A percentile compares a stretch with the other conserved stretches of the same genome.
Conservation (phyloP, 345 rosid genomes). For the Hevea brasiliensis region DNA sequence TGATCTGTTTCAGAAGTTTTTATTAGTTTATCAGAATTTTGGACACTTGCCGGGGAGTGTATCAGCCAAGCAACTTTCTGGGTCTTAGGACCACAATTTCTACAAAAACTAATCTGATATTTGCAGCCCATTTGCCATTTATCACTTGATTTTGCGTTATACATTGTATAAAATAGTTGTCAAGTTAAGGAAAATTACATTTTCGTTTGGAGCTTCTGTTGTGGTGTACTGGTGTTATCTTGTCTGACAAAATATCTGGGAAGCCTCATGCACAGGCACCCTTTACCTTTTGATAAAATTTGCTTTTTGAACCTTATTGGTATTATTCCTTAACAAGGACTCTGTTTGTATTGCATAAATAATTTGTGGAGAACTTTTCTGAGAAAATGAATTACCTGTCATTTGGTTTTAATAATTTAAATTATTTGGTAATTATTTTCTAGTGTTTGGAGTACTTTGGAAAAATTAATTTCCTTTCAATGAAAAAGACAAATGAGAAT, state of each 20-base stretch:
- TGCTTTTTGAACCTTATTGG: neutral
- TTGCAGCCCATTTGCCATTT: neutral
- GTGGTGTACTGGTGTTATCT: neutral
- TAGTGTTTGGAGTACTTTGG: neutral
- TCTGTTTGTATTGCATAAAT: neutral
- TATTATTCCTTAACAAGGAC: neutral
- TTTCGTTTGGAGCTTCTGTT: neutral
- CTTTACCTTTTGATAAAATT: neutral
- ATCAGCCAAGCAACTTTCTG: neutral
- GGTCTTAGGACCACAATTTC: neutral
- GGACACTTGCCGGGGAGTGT: neutral
- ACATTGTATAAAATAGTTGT: neutral
- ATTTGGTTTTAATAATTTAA: neutral
- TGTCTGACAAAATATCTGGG: neutral
- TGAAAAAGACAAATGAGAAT: neutral
- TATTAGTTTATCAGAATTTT: neutral
- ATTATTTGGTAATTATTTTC: neutral
- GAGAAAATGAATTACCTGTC: too few species aligned
- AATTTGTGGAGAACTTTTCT: neutral
- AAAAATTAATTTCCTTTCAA: neutral
- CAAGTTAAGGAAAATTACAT: neutral
- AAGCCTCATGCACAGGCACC: neutral
- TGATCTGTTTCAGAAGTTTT: conserved; percentile 1
- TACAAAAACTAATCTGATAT: neutral
- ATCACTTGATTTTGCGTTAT: neutral